Evolutionary conservation across 805 yeast genomes (phyloP).

Genomic region (Zygoascus flipseniorum): DNA sequence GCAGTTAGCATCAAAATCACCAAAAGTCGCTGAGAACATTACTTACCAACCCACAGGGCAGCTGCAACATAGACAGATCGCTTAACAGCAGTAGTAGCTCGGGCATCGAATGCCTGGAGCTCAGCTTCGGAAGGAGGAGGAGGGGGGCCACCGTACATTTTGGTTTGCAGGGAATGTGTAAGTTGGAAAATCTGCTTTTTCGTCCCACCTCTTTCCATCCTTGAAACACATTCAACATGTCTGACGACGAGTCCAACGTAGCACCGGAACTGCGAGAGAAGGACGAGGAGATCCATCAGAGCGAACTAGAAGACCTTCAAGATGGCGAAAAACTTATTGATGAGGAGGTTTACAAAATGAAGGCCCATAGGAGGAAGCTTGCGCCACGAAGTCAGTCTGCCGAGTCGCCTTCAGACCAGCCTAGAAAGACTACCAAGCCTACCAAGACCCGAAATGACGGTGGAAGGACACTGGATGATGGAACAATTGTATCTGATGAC

Average conservation of each 20-base stretch:
- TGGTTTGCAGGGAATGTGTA: neutral
- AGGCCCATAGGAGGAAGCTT: slow-evolving; percentile 26
- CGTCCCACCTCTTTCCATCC: neutral
- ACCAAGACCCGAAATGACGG: neutral
- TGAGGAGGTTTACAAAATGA: slow-evolving; percentile 32
- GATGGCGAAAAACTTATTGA: slow-evolving; percentile 27
- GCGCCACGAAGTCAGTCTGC: neutral
- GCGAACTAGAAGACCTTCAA: slow-evolving; percentile 11
- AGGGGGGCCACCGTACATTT: slow-evolving; percentile 31
- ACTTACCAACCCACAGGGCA: slow-evolving; percentile 33
- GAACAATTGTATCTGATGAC: slow-evolving; percentile 12
- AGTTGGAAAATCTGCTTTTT: neutral
- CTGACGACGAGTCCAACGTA: slow-evolving; percentile 7
- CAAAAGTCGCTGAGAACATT: neutral
- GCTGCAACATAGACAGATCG: slow-evolving; percentile 28
- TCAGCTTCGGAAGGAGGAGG: slow-evolving; percentile 33
- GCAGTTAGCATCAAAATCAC: neutral
- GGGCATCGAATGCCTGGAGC: slow-evolving; percentile 24
- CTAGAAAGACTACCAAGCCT: neutral
- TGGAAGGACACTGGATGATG: slow-evolving; percentile 9
- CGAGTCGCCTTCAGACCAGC: neutral
- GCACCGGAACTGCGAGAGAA: slow-evolving; percentile 30
- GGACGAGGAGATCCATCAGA: slow-evolving; percentile 27
- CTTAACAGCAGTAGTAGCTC: slow-evolving; percentile 24
- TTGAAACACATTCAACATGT: slow-evolving; percentile 7